phyloP scores from a whole-genome alignment of 345 rosid species.

The Citrus reticulata region DNA sequence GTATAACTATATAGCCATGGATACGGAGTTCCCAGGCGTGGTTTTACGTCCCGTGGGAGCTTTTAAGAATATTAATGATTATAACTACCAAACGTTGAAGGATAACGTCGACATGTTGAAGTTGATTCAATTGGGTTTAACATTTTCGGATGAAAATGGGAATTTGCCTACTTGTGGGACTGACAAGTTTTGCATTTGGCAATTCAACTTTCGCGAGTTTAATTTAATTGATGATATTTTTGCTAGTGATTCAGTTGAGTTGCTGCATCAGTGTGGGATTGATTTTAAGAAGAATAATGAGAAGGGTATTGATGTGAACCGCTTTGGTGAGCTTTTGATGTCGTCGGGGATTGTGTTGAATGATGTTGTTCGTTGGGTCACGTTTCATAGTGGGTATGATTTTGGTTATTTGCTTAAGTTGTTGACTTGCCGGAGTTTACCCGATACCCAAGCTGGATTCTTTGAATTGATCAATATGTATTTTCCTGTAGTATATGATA shows the following conservation, averaged over 20 bases:
- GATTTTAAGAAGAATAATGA: conserved; percentile 77
- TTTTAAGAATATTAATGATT: conserved; percentile 77
- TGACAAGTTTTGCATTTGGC: conserved; percentile 74
- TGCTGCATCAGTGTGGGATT: conserved; percentile 72
- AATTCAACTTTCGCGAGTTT: conserved; percentile 88
- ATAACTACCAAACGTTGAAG: conserved; percentile 71
- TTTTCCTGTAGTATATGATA: conserved; percentile 74
- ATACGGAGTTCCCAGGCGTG: conserved; percentile 93
- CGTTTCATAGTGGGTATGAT: conserved; percentile 86
- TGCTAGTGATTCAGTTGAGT: conserved; percentile 80
- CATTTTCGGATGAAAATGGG: conserved; percentile 73
- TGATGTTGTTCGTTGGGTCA: conserved; percentile 65
- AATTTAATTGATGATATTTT: conserved; percentile 62
- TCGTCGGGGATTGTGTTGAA: conserved; percentile 82
- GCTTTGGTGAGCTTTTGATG: conserved; percentile 89
- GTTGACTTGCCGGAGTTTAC: conserved; percentile 63
- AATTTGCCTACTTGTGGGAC: conserved; percentile 81
- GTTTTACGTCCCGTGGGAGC: conserved; percentile 73
- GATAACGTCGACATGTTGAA: conserved; percentile 84
- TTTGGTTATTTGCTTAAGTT: conserved; percentile 83
- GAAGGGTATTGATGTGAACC: conserved; percentile 69
- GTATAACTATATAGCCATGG: conserved; percentile 69
- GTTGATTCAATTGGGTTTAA: conserved; percentile 76
- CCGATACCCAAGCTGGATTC: conserved; percentile 58
- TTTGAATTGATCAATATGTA: conserved; percentile 55